Evolutionary conservation across 345 rosid species (phyloP).

Genomic region (Orychophragmus violaceus): DNA sequence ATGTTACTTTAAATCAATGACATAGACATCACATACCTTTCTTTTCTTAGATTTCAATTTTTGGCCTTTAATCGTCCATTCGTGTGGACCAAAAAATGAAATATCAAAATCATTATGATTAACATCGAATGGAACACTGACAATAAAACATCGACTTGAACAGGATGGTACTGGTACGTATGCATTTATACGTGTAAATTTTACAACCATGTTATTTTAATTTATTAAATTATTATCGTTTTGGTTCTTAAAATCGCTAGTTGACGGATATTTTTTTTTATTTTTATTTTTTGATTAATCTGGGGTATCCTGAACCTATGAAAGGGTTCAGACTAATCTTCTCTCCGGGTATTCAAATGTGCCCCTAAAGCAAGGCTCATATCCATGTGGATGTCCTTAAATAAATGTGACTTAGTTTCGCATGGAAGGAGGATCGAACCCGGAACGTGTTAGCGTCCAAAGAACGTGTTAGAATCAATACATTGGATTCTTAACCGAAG

Average conservation of each 20-base stretch:
- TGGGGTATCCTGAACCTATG: no score
- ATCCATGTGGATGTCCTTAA: no score
- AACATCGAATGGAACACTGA: conserved; percentile 17
- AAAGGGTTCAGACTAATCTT: no score
- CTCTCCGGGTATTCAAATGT: no score
- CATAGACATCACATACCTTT: conserved; percentile 16
- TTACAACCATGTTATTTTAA: conserved; percentile 14
- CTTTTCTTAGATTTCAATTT: conserved; percentile 7
- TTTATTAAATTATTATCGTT: not conserved
- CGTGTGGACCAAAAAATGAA: conserved; percentile 28
- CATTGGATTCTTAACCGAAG: no score
- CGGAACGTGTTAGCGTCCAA: no score
- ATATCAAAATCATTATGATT: conserved; percentile 26
- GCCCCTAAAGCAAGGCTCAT: no score
- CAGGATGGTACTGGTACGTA: conserved; percentile 11
- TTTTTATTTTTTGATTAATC: no score
- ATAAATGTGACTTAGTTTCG: no score
- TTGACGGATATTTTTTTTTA: not conserved
- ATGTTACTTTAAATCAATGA: conserved; percentile 24
- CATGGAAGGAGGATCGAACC: no score
- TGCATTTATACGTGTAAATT: conserved; percentile 27
- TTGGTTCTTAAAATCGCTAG: conserved; percentile 1
- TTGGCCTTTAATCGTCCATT: conserved; percentile 8
- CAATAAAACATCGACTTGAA: conserved; percentile 23
- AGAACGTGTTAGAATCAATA: no score